Conservation (phyloP, 2,329 filamentous ascomycete genomes). For the Geosmithia morbida region DNA sequence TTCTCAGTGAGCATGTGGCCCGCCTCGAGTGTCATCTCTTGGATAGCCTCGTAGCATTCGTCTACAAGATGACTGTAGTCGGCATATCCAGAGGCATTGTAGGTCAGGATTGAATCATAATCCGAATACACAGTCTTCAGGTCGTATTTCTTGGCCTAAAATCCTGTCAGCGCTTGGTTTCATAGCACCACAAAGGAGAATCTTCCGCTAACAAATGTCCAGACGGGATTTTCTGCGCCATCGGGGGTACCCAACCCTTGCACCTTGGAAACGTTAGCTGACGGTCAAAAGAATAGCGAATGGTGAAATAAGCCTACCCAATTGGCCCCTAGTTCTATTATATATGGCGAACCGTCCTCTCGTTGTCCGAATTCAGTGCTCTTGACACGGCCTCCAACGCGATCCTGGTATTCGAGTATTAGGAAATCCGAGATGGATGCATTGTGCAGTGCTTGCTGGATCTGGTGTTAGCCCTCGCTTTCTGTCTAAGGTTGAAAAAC, state of each 20-base stretch:
- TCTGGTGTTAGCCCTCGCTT: not conserved
- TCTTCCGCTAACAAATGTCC: conserved; percentile 24
- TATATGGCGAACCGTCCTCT: conserved; percentile 34
- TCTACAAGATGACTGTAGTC: conserved; percentile 33
- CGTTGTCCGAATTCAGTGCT: conserved; percentile 40
- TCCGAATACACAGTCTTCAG: conserved; percentile 29
- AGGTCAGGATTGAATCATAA: conserved; percentile 38
- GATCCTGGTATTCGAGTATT: conserved; percentile 47
- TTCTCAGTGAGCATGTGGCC: conserved; percentile 38
- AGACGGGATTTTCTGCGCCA: conserved; percentile 42
- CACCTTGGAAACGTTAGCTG: conserved; percentile 6
- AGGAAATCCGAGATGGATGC: conserved; percentile 48
- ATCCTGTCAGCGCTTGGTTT: not conserved
- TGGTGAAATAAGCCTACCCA: conserved; percentile 26
- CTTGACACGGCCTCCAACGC: conserved; percentile 47
- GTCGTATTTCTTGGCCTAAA: conserved; percentile 37
- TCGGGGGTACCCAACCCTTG: conserved; percentile 8
- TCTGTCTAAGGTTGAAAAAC: not conserved
- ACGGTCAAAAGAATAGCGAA: not conserved
- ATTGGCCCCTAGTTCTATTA: conserved; percentile 52
- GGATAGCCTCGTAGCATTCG: conserved; percentile 29
- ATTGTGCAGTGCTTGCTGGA: conserved; percentile 40
- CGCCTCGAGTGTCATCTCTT: conserved; percentile 28
- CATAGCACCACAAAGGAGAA: not conserved
- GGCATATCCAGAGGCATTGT: conserved; percentile 33